Conservation (phyloP, 2,329 filamentous ascomycete genomes). For the Penicillium sp. region DNA sequence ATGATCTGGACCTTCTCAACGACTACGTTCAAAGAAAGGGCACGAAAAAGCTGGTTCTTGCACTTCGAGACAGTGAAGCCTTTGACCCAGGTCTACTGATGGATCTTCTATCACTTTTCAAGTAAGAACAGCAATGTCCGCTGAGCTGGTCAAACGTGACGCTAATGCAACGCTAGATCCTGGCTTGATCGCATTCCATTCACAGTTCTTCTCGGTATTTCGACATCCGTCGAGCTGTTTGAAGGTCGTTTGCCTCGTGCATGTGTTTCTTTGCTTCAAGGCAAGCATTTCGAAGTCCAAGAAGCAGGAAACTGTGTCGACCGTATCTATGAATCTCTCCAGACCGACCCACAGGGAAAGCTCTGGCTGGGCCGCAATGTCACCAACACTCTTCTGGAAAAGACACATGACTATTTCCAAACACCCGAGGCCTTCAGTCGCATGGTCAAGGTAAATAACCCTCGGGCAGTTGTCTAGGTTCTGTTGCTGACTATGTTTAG, state of each 20-base stretch:
- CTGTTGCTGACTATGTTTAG: conserved; percentile 43
- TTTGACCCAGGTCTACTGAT: conserved; percentile 53
- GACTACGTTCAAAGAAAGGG: conserved; percentile 48
- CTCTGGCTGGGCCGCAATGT: conserved; percentile 62
- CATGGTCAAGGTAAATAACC: conserved; percentile 54
- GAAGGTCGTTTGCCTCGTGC: conserved; percentile 63
- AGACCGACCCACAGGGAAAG: conserved; percentile 41
- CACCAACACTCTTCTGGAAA: conserved; percentile 59
- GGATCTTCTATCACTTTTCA: conserved; percentile 53
- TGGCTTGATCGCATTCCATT: conserved; percentile 68
- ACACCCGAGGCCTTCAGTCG: conserved; percentile 62
- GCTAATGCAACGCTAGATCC: conserved; percentile 51
- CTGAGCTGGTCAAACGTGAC: not conserved
- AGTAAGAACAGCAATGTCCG: conserved; percentile 44
- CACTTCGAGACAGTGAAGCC: conserved; percentile 55
- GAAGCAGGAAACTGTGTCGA: conserved; percentile 56
- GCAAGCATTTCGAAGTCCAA: conserved; percentile 60
- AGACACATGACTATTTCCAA: conserved; percentile 65
- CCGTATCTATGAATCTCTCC: conserved; percentile 49
- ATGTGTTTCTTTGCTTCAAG: conserved; percentile 59
- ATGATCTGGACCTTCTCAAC: conserved; percentile 54
- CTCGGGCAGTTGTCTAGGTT: not conserved
- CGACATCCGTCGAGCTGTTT: conserved; percentile 67
- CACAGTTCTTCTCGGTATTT: conserved; percentile 64
- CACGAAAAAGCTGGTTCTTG: conserved; percentile 49